Evolutionary conservation across 2,329 filamentous ascomycete genomes (phyloP), one percentile per base, ranked within the genome.

Genomic region (Colletotrichum spaethianum): DNA sequence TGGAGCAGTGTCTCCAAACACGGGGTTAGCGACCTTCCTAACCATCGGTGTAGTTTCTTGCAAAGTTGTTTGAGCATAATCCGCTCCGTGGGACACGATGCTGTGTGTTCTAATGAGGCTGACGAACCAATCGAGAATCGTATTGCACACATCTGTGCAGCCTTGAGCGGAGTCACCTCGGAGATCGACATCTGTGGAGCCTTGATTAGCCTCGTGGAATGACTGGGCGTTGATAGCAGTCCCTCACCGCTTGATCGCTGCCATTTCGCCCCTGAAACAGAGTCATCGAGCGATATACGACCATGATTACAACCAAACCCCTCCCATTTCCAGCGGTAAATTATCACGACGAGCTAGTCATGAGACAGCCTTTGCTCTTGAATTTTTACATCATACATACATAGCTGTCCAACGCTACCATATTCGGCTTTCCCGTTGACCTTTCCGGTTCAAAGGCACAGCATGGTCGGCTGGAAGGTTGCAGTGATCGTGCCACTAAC

Each of bases 391-490:
- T 52, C 42, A 65, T 36, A n/a, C 40, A n/a, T 16, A 11, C 14
- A 23, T 2, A 40, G 3, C 26, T 20, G 20, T 20, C 33, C 40
- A 31, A 28, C 9, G 28, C 56, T 36, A 9, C 38, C 60, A 20
- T 6, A n/a, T 56, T 38, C n/a, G 18, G 36, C 26, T 36, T 23
- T 7, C 18, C 14, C 12, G 20, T 9, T 16, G 64, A 33, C 11
- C 20, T 9, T 53, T 56, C 40, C 20, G 5, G 38, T 23, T 33
- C 28, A 33, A 42, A 36, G 26, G 48, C 38, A 67, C 70, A 52
- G 55, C 52, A 73, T 73, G 59, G 28, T 57, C 26, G 18, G 46
- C 59, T 57, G 70, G 70, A 57, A 53, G 65, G 59, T 52, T 72
- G 66, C 70, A 70, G 18, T 68, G 56, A 72, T 53, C 44, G 48